Conservation (phyloP, 139 green algal genomes). For the Haematococcus lacustris region DNA sequence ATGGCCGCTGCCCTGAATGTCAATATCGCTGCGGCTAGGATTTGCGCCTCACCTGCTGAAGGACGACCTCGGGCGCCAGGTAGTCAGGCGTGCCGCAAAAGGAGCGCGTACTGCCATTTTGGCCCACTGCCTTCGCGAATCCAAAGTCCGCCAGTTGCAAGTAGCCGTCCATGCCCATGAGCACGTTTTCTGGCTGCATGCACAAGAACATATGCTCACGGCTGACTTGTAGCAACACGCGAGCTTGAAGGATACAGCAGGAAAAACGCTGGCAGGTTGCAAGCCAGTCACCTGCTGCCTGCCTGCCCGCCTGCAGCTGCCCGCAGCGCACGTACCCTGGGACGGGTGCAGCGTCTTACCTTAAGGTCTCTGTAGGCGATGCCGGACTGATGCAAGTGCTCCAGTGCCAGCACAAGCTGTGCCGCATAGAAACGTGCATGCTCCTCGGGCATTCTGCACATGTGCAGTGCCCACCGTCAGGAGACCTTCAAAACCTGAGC, state of each 20-base stretch:
- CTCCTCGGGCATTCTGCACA: conserved; percentile 50
- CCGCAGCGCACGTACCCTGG: no score
- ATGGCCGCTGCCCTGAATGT: no score
- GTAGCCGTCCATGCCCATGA: conserved; percentile 59
- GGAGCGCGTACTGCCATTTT: conserved; percentile 51
- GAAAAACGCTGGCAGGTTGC: no score
- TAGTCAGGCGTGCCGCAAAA: conserved; percentile 79
- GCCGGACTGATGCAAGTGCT: conserved; percentile 50
- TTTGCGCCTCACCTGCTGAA: conserved; percentile 41
- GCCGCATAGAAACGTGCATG: conserved; percentile 68
- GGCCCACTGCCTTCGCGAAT: conserved; percentile 58
- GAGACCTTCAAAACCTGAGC: no score
- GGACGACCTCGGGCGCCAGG: conserved; percentile 72
- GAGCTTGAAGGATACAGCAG: no score
- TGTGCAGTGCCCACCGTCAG: no score
- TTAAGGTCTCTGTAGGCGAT: conserved; percentile 71
- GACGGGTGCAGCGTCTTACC: no score
- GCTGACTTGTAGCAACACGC: no score
- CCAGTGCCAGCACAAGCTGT: conserved; percentile 55
- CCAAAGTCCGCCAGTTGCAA: conserved; percentile 77
- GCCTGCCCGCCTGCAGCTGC: no score
- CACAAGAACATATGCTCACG: no score
- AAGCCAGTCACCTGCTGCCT: no score
- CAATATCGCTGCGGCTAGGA: no score
- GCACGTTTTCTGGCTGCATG: conserved; percentile 69